Evolutionary conservation across 2,329 filamentous ascomycete genomes (phyloP), one percentile per base, ranked within the genome.

Genomic region (Dactylellina leptospora): DNA sequence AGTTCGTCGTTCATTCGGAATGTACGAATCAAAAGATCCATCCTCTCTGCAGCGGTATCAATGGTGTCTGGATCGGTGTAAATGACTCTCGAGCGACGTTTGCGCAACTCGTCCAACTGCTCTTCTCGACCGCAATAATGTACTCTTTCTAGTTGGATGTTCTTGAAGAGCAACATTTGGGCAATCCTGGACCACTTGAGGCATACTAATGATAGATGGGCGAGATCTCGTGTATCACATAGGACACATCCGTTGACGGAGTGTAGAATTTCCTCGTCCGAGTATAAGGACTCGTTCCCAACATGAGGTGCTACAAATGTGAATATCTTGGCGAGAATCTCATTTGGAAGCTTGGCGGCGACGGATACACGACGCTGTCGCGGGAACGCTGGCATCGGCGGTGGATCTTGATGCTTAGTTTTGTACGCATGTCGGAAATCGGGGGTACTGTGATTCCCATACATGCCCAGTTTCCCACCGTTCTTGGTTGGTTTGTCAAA

Each of bases 61-160:
- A 93, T 88, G 6, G 91, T 89, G 71, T 92, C 87, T 73, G 88
- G 74, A 23, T 76, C 90, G 79, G 93, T 92, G 78, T 89, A 85
- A 78, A 91, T 85, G 79, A 91, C 89, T 77, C 88, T 86, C 33
- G 88, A 88, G 69, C 85, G 86, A 74, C 88, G 88, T 79, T 90
- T 92, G 74, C 93, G 89, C 79, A 86, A 88, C 76, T 93, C 91
- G 58, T 90, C 86, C 33, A 96, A 86, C 76, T 90, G 83, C 69
- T 90, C 88, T 80, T 97, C 93, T 76, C 90, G 89, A 74, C 90
- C 87, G 82, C 93, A 97, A 81, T 96, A 97, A 81, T 97, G 93
- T 28, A 97, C 93, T 16, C 90, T 86, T 79, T 97, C 93, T 79
- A 97, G 95, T 70, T 93, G 90, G 75, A 97, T 88, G 82, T 92